Evolutionary conservation across 768 basidiomycete species (phyloP).

Genomic region (Crucibulum laeve): DNA sequence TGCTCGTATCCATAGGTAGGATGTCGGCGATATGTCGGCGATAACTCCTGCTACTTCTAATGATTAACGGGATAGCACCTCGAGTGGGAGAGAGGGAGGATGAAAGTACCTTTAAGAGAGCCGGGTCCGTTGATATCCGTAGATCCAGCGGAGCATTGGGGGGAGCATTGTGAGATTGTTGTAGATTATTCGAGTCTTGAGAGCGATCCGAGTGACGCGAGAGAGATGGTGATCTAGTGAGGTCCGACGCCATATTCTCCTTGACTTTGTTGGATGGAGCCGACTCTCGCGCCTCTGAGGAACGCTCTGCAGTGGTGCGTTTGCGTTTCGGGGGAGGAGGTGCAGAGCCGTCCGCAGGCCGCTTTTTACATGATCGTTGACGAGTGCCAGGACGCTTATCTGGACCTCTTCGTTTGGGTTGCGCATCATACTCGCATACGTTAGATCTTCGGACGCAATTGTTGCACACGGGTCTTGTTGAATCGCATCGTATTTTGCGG

Average conservation of each 20-base stretch:
- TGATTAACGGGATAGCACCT: neutral
- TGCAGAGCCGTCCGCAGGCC: conserved; percentile 50
- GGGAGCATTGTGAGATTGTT: conserved; percentile 5
- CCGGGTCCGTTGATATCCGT: conserved; percentile 21
- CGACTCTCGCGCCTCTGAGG: conserved; percentile 27
- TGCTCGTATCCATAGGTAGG: conserved; percentile 31
- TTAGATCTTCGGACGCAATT: conserved; percentile 79
- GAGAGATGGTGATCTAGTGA: conserved; percentile 16
- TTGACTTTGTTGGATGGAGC: conserved; percentile 29
- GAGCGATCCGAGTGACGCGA: conserved; percentile 20
- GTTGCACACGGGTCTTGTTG: conserved; percentile 74
- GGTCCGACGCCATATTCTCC: conserved; percentile 31
- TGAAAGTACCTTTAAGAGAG: conserved; percentile 22
- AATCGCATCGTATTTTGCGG: conserved; percentile 85
- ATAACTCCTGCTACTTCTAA: conserved; percentile 20
- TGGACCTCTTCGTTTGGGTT: conserved; percentile 78
- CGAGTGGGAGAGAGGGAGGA: conserved; percentile 2
- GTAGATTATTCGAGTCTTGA: conserved; percentile 6
- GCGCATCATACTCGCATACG: conserved; percentile 74
- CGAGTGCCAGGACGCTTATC: conserved; percentile 85
- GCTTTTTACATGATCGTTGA: conserved; percentile 78
- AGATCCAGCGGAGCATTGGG: conserved; percentile 20
- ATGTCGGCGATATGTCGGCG: conserved; percentile 25
- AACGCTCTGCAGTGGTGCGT: conserved; percentile 26
- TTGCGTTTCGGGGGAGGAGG: conserved; percentile 53